Conservation (phyloP, 2,329 filamentous ascomycete genomes). For the Hypoxylon sp. region DNA sequence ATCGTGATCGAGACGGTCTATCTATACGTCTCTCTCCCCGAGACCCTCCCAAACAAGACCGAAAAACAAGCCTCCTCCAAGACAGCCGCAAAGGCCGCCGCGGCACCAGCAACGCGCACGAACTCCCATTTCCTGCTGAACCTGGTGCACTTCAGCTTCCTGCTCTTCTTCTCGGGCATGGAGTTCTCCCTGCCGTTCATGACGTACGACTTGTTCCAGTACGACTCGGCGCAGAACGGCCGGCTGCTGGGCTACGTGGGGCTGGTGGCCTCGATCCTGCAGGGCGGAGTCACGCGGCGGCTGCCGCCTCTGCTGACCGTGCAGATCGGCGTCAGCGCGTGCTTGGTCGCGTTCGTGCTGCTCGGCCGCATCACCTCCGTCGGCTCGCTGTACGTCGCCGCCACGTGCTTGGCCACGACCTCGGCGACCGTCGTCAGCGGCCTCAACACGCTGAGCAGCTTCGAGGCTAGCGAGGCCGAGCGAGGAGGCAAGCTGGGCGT, state of each 20-base stretch:
- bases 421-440: conserved; percentile 96
- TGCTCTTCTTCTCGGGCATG: conserved; percentile 98
- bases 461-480: conserved; percentile 85
- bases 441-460: conserved; percentile 90
- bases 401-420: conserved; percentile 87
- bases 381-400: conserved; percentile 82
- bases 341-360: conserved; percentile 83
- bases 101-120: conserved; percentile 67
- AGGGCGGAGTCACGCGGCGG: conserved; percentile 90
- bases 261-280: conserved; percentile 89
- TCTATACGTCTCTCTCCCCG: conserved; percentile 86
- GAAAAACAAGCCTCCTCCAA: conserved; percentile 52
- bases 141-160: conserved; percentile 87
- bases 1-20: conserved; percentile 91
- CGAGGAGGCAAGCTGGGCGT: conserved; percentile 89
- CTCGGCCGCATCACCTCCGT: conserved; percentile 80
- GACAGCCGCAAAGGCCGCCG: conserved; percentile 43
- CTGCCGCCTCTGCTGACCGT: conserved; percentile 86
- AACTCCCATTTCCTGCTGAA: conserved; percentile 90
- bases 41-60: conserved; percentile 80
- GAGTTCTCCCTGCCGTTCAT: conserved; percentile 98
- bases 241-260: conserved; percentile 91
- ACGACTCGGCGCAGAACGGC: conserved; percentile 84
- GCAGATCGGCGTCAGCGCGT: conserved; percentile 82
- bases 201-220: conserved; percentile 93